Evolutionary conservation across 2,329 filamentous ascomycete genomes (phyloP).

Genomic region (Pyrenochaeta sp.): DNA sequence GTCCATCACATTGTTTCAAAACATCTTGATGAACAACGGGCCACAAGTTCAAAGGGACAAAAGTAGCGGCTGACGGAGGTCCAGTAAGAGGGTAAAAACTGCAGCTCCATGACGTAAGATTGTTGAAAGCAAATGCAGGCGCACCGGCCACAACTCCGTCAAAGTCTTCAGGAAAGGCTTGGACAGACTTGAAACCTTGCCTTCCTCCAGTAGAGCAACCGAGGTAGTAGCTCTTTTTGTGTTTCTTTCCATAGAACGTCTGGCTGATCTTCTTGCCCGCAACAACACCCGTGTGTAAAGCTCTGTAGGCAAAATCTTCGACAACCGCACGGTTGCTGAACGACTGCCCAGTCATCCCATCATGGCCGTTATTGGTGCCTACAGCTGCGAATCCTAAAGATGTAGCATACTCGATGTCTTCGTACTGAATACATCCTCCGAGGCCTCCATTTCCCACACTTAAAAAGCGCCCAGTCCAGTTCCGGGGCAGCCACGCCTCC

Average conservation of each 20-base stretch:
- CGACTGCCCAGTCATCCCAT: conserved; percentile 54
- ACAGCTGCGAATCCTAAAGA: conserved; percentile 52
- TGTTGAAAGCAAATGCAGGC: conserved; percentile 44
- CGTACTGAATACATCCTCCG: conserved; percentile 51
- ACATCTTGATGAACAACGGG: conserved; percentile 51
- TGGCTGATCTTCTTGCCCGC: conserved; percentile 53
- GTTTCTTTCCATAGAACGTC: conserved; percentile 50
- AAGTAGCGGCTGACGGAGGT: conserved; percentile 42
- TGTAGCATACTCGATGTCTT: conserved; percentile 50
- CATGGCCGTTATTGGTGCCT: conserved; percentile 54
- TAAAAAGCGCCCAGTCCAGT: conserved; percentile 51
- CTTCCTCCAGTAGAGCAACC: conserved; percentile 50
- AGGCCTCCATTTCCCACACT: conserved; percentile 52
- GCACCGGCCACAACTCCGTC: conserved; percentile 50
- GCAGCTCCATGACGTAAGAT: conserved; percentile 45
- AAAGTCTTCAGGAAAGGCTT: conserved; percentile 47
- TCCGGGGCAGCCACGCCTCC: conserved; percentile 56
- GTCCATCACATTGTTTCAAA: conserved; percentile 59
- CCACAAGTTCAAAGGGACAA: conserved; percentile 54
- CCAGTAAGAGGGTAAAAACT: conserved; percentile 40
- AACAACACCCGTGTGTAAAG: conserved; percentile 43
- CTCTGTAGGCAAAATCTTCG: conserved; percentile 59
- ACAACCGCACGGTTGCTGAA: conserved; percentile 59
- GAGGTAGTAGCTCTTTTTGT: conserved; percentile 52
- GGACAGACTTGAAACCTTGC: conserved; percentile 46